Base-by-base conservation (phyloP, 2,329 filamentous ascomycete genomes). In the Arthrobotrys sphaeroides region DNA sequence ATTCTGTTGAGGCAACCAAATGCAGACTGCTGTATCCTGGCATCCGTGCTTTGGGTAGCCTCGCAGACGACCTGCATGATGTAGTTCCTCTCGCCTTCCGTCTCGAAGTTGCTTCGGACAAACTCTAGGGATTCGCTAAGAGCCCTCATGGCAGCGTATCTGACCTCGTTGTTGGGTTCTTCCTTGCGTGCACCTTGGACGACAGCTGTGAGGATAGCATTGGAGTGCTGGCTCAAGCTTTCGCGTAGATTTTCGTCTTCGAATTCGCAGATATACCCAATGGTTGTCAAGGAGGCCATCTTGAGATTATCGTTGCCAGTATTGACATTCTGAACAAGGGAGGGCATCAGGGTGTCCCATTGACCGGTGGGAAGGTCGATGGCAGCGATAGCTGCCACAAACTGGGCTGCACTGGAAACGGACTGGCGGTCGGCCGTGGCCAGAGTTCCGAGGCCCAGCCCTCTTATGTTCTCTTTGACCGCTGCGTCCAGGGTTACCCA, bases 61-160 rank as follows among this genome's bases (percentile, higher is more conserved):
- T 99, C 95, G 85, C 95, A 99, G 81, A 99, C 93, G 78, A 99
- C 95, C 86, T 99, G 95, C 95, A 99, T 99, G 82, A 99, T 99
- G 86, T 98, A 99, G 86, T 99, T 99, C 79, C 95, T 90, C 87
- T 99, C 95, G 81, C 94, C 95, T 84, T 99, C 95, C 81, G 98
- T 95, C 84, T 97, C 96, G 84, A 99, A 99, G 85, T 99, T 99
- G 84, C 93, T 96, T 78, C 93, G 89, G 72, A 99, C 94, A 81
- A 99, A 99, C 84, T 99, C 95, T 74, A 98, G 90, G 40, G 94
- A 97, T 84, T 99, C 95, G 80, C 94, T 92, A 47, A 99, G 90
- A 49, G 95, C 95, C 57, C 92, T 92, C 82, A 99, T 95, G 81
- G 95, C 95, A 61, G 95, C 93, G 79, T 93, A 88, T 78, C 95